Evolutionary conservation across 2,329 filamentous ascomycete genomes (phyloP).

Genomic region (Talaromyces sp.): DNA sequence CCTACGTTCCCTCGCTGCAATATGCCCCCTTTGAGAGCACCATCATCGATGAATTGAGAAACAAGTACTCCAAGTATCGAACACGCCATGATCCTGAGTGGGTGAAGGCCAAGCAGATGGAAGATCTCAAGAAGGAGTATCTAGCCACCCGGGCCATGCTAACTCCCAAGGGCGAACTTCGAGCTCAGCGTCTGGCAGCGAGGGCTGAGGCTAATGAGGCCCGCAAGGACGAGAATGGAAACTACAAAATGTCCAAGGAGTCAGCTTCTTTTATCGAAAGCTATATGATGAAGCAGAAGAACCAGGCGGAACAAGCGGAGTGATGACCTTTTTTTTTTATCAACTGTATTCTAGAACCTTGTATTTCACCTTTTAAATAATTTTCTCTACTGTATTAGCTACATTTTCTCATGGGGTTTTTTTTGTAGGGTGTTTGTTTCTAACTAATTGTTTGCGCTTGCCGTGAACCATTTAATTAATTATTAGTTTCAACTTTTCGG

Average conservation of each 20-base stretch:
- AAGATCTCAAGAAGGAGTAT: conserved; percentile 47
- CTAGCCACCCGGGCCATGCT: conserved; percentile 40
- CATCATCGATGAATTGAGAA: conserved; percentile 81
- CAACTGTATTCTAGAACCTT: conserved; percentile 3
- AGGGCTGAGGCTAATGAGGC: conserved; percentile 29
- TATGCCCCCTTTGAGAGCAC: conserved; percentile 68
- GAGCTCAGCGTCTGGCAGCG: conserved; percentile 30
- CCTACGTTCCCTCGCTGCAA: conserved; percentile 73
- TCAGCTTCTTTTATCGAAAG: conserved; percentile 32
- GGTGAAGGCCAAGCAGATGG: conserved; percentile 56
- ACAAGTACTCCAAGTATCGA: conserved; percentile 75
- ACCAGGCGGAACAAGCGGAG: background rate
- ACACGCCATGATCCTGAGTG: conserved; percentile 74
- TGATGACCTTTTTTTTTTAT: background rate
- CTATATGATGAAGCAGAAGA: conserved; percentile 24
- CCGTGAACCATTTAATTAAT: background rate
- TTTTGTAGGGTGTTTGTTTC: too few relatives aligned
- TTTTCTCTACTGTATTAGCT: background rate
- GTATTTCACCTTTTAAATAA: background rate
- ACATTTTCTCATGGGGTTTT: too few relatives aligned
- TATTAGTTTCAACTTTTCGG: background rate
- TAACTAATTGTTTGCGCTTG: too few relatives aligned
- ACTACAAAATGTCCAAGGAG: conserved; percentile 26
- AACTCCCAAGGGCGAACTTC: conserved; percentile 42
- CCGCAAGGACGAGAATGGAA: conserved; percentile 31